These are phyloP conservation scores for Jaenimonas drosophilae DNA, from an alignment of 208 protist genomes.

Conservation along the genomic window DNA sequence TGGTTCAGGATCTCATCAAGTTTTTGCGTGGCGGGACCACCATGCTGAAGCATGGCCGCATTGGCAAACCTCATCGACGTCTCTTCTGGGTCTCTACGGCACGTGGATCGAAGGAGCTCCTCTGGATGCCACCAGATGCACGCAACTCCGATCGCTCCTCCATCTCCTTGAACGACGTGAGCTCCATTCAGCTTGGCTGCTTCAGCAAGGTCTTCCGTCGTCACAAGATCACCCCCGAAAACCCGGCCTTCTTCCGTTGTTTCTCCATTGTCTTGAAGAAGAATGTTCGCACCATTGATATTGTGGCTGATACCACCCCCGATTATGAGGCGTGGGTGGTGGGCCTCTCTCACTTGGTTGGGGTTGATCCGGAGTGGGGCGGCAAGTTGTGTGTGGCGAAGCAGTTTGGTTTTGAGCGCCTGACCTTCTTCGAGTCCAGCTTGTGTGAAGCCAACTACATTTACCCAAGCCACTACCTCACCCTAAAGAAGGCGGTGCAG, in stretches of 20 bases:
- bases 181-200: conserved; percentile 82
- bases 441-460: conserved; percentile 87
- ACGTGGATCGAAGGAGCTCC: conserved; percentile 35
- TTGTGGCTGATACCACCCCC: conserved; percentile 74
- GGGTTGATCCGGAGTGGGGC: conserved; percentile 86
- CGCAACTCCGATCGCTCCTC: conserved; percentile 34
- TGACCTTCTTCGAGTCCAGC: conserved; percentile 76
- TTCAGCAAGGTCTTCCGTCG: conserved; percentile 89
- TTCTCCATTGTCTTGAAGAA: conserved; percentile 80
- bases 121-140: conserved; percentile 60
- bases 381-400: conserved; percentile 76
- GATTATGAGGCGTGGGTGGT: conserved; percentile 92
- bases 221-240: conserved; percentile 34
- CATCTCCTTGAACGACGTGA: conserved; percentile 67
- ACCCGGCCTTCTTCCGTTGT: conserved; percentile 77
- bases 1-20: conserved; percentile 74
- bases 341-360: conserved; percentile 70
- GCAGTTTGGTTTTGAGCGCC: conserved; percentile 41
- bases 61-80: conserved; percentile 80
- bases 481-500: conserved; percentile 64
- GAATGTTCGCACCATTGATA: conserved; percentile 84
- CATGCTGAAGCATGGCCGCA: conserved; percentile 89
- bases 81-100: conserved; percentile 77
- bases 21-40: conserved; percentile 75
- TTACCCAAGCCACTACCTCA: conserved; percentile 63